phyloP scores from a whole-genome alignment of 164 flowering plant species.

The Cinnamomum micranthum region DNA sequence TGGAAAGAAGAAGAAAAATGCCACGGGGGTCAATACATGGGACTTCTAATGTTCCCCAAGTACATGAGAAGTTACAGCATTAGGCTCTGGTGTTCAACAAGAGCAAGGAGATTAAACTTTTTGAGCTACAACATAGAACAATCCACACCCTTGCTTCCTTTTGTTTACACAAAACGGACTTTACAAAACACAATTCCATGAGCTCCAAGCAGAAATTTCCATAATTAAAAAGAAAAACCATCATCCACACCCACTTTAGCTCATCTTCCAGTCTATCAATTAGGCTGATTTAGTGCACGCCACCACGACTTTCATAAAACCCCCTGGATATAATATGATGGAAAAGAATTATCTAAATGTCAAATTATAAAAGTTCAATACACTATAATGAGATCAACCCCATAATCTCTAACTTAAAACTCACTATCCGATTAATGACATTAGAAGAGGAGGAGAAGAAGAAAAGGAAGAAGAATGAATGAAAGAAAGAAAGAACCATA shows the following conservation, averaged over 20 bases:
- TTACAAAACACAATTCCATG: neutral
- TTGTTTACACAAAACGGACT: neutral
- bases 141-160: neutral
- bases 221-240: neutral
- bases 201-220: neutral
- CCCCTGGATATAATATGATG: neutral
- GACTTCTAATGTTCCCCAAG: neutral
- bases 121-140: neutral
- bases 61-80: neutral
- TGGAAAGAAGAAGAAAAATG: neutral
- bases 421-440: too few species aligned
- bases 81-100: neutral
- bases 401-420: neutral
- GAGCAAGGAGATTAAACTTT: neutral
- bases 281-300: neutral
- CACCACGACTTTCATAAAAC: neutral
- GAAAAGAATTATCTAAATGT: neutral
- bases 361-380: neutral
- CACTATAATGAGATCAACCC: neutral
- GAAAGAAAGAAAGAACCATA: too few species aligned
- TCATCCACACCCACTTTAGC: neutral
- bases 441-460: too few species aligned
- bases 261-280: neutral
- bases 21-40: neutral
- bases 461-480: too few species aligned